These are phyloP conservation scores for Trichoderma koningii DNA, from an alignment of 2,329 filamentous ascomycete genomes.

Conservation along the genomic window DNA sequence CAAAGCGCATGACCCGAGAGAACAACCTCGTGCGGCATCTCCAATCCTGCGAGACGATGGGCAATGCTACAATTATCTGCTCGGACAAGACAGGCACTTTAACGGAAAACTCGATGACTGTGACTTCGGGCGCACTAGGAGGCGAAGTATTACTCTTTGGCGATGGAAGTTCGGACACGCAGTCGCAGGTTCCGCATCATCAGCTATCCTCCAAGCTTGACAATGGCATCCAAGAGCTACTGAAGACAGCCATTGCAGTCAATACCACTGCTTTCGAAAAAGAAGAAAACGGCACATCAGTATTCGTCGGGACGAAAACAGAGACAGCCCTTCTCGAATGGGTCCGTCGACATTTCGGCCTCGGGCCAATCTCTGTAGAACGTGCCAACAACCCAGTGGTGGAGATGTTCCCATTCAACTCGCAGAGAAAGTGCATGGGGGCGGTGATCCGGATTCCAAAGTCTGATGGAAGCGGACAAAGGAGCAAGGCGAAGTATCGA, in stretches of 20 bases:
- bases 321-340: slow-evolving; percentile 56
- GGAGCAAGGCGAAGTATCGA: slow-evolving; percentile 43
- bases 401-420: slow-evolving; percentile 57
- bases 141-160: slow-evolving; percentile 28
- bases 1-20: slow-evolving; percentile 68
- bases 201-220: slow-evolving; percentile 29
- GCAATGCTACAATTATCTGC: slow-evolving; percentile 73
- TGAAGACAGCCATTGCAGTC: slow-evolving; percentile 51
- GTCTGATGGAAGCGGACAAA: background rate
- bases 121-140: slow-evolving; percentile 29
- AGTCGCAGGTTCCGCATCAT: background rate
- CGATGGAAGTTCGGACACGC: background rate
- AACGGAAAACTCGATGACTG: slow-evolving; percentile 37
- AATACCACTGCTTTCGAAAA: slow-evolving; percentile 60
- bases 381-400: slow-evolving; percentile 48
- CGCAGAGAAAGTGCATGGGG: slow-evolving; percentile 56
- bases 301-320: slow-evolving; percentile 57
- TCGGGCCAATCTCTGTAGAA: slow-evolving; percentile 47
- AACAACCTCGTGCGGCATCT: slow-evolving; percentile 70
- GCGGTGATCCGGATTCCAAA: slow-evolving; percentile 50
- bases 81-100: slow-evolving; percentile 58
- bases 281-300: slow-evolving; percentile 43
- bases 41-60: slow-evolving; percentile 72
- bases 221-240: slow-evolving; percentile 37
- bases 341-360: slow-evolving; percentile 51